Base-by-base conservation (phyloP, 2,329 filamentous ascomycete species). In the Colletotrichum horii region DNA sequence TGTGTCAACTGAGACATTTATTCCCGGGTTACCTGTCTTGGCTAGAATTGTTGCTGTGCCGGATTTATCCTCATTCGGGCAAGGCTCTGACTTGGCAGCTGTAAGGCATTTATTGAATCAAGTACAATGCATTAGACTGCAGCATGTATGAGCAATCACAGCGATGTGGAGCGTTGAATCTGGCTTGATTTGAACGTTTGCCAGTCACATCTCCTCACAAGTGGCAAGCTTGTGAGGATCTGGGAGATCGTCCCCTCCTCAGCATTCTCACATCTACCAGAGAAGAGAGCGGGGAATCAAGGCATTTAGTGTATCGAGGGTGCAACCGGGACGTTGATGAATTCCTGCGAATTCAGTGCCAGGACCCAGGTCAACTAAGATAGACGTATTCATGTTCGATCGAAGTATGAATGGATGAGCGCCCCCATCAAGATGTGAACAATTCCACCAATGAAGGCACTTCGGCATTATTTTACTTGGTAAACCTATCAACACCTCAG, bases 261-360 rank as follows among this genome's bases (percentile, higher is more conserved):
- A 14, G 3, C 0, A 48, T 0, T 14, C 11, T 22, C 6, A 9
- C 6, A 48, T 22, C 2, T 22, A 48, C 6, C 11, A 7, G 2
- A 11, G n/a, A 1, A 48, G 43, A 48, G 22, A 48, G n/a, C 4
- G n/a, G n/a, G 6, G 19, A 12, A 12, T 12, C 4, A 48, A 3
- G 6, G 3, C 2, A 6, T 12, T 2, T 1, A n/a, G n/a, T 4
- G 19, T 22, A 22, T 22, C 22, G 19, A 48, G 4, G 1, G 19
- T 14, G n/a, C 19, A 4, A n/a, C 0, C 0, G 19, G 19, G 5
- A 22, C 6, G 0, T 7, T 4, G 19, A 48, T n/a, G 38, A 6
- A 43, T 6, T 43, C 4, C 5, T 43, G 16, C 8, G 0, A 4
- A 22, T 3, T 48, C 3, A 1, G 3, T 48, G 38, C 1, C 38